Evolutionary conservation across 225 moss, liverwort and hornwort species (phyloP), one percentile per base, ranked within the genome.

Genomic region (Straminergon stramineum): DNA sequence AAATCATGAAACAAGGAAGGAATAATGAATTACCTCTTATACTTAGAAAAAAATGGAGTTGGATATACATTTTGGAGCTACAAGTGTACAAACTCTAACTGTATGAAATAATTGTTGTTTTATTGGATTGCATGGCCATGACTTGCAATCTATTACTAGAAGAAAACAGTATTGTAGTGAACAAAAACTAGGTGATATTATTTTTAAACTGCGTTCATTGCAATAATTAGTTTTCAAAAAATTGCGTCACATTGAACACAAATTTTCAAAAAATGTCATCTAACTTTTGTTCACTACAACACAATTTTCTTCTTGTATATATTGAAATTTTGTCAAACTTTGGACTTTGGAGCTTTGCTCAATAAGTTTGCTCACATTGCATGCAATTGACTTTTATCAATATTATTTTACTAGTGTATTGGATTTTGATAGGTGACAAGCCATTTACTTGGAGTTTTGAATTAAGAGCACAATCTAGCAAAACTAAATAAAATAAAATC

Each of bases 381-480:
- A 41, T 26, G 15, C 5, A 41, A 71, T 15, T 70, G 10, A 23
- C 7, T 39, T 69, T 39, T 43, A 9, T 9, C 0, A 43, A 1
- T 27, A 3, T 28, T 74, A 23, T 74, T 74, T 73, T 17, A 74
- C 28, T 43, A 2, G 10, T 45, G 3, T 74, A 16, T 17, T 74
- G 6, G 1, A 13, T 74, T 16, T 74, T 30, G 30, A 17, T 28
- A 45, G 28, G 30, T 30, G 30, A 27, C 4, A 13, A 28, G 17
- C 10, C 1, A 45, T 6, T 15, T 15, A 73, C 1, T 30, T 45
- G 9, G 45, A 17, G 1, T 30, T 74, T 15, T 6, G 0, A 74
- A 9, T 28, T 10, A 45, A 0, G 10, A 45, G 3, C 0, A 1
- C 1, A 45, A 0, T 5, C 5, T 3, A 0, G 3, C 8, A 43